These are phyloP conservation scores for Zygosaccharomyces gambellarensis DNA, from an alignment of 805 yeast species.

Conservation along the genomic window DNA sequence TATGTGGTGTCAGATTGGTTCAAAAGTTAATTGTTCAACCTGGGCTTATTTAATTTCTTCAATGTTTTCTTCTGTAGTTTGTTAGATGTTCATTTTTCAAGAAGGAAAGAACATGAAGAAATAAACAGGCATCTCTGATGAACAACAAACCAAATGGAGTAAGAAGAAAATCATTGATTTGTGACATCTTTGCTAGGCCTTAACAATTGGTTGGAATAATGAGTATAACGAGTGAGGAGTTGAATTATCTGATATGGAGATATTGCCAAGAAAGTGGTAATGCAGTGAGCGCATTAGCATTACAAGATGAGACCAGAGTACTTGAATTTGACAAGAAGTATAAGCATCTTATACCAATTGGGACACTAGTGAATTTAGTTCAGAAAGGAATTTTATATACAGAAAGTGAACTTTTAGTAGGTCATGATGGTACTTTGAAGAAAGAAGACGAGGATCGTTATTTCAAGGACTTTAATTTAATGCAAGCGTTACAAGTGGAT, in stretches of 20 bases:
- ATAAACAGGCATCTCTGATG: background rate
- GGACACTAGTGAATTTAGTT: constrained; percentile 72
- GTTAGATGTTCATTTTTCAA: background rate
- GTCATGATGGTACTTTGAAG: constrained; percentile 32
- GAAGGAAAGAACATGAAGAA: background rate
- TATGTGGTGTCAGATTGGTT: background rate
- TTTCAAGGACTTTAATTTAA: constrained; percentile 43
- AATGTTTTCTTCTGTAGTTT: background rate
- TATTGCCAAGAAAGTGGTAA: constrained; percentile 81
- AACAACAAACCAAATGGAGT: background rate
- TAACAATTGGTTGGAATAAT: constrained; percentile 33
- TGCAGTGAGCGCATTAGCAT: constrained; percentile 72
- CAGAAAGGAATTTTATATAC: constrained; percentile 81
- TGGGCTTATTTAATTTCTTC: background rate
- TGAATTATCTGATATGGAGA: constrained; percentile 89
- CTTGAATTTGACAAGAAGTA: constrained; percentile 50
- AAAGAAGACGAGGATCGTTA: constrained; percentile 24
- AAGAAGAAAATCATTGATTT: background rate
- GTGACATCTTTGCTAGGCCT: background rate
- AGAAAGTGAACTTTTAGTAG: constrained; percentile 59
- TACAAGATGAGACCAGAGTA: constrained; percentile 68
- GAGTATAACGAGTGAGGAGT: constrained; percentile 79
- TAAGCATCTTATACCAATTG: constrained; percentile 58
- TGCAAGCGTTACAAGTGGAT: constrained; percentile 49
- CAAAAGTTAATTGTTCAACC: background rate